Percentiles rank a stretch among this genome's conserved stretches.
phyloP scores from a whole-genome alignment of 2,329 filamentous ascomycete species.

The Pezicula rhizophila region DNA sequence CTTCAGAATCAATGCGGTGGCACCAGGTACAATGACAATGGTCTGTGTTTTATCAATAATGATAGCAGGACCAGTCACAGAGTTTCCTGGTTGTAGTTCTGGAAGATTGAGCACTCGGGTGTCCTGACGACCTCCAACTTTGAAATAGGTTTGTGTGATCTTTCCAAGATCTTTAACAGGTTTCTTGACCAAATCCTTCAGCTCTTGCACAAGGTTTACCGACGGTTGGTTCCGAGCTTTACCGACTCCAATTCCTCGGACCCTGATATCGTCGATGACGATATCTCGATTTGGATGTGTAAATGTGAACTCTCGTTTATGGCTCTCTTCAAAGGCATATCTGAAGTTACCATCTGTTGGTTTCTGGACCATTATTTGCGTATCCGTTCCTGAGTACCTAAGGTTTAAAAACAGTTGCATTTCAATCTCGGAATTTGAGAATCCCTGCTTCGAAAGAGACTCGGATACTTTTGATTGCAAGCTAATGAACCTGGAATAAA shows the following conservation, averaged over 20 bases:
- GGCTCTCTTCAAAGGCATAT: conserved; percentile 74
- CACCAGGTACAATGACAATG: background rate
- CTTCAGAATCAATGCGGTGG: background rate
- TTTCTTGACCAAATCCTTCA: background rate
- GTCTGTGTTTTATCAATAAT: background rate
- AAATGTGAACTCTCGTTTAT: conserved; percentile 87
- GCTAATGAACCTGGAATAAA: conserved; percentile 50
- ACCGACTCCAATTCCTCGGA: conserved; percentile 79
- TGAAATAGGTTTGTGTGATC: conserved; percentile 27
- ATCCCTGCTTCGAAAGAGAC: conserved; percentile 69
- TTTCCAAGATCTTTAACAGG: background rate
- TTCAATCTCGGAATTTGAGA: conserved; percentile 64
- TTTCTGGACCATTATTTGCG: conserved; percentile 79
- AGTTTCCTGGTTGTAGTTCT: background rate
- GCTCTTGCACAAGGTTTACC: too few species aligned
- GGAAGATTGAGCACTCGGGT: background rate
- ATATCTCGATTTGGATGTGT: conserved; percentile 69
- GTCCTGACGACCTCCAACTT: background rate
- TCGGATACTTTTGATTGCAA: conserved; percentile 64
- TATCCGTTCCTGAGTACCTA: conserved; percentile 83
- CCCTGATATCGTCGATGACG: conserved; percentile 80
- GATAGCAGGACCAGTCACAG: background rate
- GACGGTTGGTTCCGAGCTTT: conserved; percentile 67
- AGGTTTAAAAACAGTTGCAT: conserved; percentile 92
- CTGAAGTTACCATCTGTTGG: conserved; percentile 65